Evolutionary conservation across 2,329 filamentous ascomycete species (phyloP), one percentile per base, ranked within the genome.

Genomic region (Bertia moriformis): DNA sequence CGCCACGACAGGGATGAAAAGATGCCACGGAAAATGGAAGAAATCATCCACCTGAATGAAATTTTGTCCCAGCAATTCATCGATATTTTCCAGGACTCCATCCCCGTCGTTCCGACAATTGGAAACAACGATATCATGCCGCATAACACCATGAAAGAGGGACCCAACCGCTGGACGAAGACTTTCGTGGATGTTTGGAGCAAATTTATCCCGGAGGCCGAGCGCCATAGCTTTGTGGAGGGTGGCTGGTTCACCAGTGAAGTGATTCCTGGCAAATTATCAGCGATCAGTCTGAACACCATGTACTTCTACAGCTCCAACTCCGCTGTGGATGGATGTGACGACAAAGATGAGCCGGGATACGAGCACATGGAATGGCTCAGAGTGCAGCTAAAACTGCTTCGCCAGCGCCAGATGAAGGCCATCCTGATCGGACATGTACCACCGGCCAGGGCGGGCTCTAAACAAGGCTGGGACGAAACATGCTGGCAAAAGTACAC

Each of bases 101-200:
- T 83, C 13, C 78, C 79, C 0, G 69, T 83, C 22, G 63, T 85
- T 13, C 77, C 80, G 2, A 83, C 73, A 0, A 69, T 83, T 47
- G 80, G 80, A 39, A 85, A 85, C 57, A 85, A 85, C 53, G 80
- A 85, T 46, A 74, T 85, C 39, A 67, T 83, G 50, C 80, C 80
- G 2, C 80, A 85, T 54, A 85, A 85, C 48, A 82, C 84, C 47
- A 71, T 85, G 49, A 59, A 65, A 13, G 56, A 61, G 10, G 80
- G 78, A 0, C 79, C 80, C 3, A 83, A 83, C 43, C 61, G 61
- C 38, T 83, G 78, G 73, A 79, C 79, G 1, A 67, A 66, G 42
- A 63, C 62, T 27, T 82, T 77, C 42, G 55, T 67, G 3, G 59
- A 69, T 4, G 63, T 83, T 3, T 85, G 80, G 80, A 58, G 61